phyloP scores from a whole-genome alignment of 106 monocot species.

The Allium cepa region DNA sequence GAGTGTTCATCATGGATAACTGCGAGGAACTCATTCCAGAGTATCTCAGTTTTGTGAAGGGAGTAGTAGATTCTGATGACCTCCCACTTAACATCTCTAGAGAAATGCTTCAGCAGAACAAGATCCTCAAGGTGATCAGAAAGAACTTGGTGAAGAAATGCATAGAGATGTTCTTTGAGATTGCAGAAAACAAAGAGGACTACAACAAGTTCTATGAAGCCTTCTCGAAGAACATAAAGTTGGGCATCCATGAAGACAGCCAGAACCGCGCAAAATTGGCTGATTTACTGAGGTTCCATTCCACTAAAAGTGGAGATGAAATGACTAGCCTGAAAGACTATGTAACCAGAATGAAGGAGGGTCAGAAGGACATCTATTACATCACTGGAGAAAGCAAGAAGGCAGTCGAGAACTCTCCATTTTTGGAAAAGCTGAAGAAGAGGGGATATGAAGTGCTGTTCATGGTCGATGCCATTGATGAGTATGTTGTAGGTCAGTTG shows the following conservation, averaged over 20 bases:
- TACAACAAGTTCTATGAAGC: conserved; percentile 45
- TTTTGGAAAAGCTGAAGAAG: conserved; percentile 39
- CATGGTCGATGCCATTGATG: conserved; percentile 49
- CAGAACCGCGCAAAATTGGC: conserved; percentile 19
- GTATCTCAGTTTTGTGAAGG: conserved; percentile 37
- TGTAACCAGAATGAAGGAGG: conserved; percentile 44
- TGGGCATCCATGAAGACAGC: conserved; percentile 27
- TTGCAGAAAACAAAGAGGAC: conserved; percentile 40
- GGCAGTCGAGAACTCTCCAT: conserved; percentile 44
- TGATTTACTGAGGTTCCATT: conserved; percentile 23
- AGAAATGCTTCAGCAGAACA: conserved; percentile 40
- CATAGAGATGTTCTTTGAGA: conserved; percentile 31
- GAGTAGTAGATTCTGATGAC: conserved; percentile 43
- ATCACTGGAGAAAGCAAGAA: conserved; percentile 45
- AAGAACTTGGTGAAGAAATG: conserved; percentile 43
- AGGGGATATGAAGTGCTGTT: conserved; percentile 44
- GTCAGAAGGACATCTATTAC: conserved; percentile 44
- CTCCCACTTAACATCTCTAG: conserved; percentile 41
- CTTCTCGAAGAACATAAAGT: conserved; percentile 39
- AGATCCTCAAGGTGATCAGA: conserved; percentile 37
- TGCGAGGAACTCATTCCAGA: conserved; percentile 45
- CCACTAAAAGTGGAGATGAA: conserved; percentile 43
- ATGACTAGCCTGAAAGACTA: conserved; percentile 44
- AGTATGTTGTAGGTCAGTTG: conserved; percentile 33
- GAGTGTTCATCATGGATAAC: conserved; percentile 50